Conservation (phyloP, 805 yeast genomes). For the Monosporozyma aerobia region DNA sequence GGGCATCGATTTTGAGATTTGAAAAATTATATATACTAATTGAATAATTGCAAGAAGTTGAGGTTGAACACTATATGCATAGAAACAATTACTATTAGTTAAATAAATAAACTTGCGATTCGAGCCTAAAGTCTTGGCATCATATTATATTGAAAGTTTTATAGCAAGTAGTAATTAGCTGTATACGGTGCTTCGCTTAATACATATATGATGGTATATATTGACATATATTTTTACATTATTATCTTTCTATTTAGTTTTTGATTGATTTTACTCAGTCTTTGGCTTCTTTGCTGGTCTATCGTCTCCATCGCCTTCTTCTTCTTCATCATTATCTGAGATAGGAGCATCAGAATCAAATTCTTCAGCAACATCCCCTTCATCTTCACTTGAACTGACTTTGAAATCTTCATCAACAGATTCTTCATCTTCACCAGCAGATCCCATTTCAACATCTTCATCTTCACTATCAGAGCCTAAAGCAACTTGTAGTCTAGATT, state of each 20-base stretch:
- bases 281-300: slow-evolving; percentile 35
- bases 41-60: neutral
- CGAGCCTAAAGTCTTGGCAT: neutral
- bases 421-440: slow-evolving; percentile 78
- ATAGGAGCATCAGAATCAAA: slow-evolving; percentile 53
- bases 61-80: neutral
- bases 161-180: neutral
- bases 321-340: slow-evolving; percentile 26
- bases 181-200: neutral
- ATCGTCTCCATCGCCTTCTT: slow-evolving; percentile 21
- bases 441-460: slow-evolving; percentile 44
- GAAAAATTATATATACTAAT: neutral
- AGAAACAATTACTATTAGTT: neutral
- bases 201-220: neutral
- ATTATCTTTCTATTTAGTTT: neutral
- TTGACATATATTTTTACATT: neutral
- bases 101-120: neutral
- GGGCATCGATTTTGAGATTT: neutral
- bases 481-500: slow-evolving; percentile 69
- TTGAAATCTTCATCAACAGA: slow-evolving; percentile 82
- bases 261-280: slow-evolving; percentile 8
- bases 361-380: slow-evolving; percentile 68
- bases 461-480: slow-evolving; percentile 49
- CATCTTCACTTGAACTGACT: slow-evolving; percentile 37
- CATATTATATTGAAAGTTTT: neutral